Base-by-base conservation (phyloP, 495 filamentous ascomycete genomes). In the Talaromyces adpressus region DNA sequence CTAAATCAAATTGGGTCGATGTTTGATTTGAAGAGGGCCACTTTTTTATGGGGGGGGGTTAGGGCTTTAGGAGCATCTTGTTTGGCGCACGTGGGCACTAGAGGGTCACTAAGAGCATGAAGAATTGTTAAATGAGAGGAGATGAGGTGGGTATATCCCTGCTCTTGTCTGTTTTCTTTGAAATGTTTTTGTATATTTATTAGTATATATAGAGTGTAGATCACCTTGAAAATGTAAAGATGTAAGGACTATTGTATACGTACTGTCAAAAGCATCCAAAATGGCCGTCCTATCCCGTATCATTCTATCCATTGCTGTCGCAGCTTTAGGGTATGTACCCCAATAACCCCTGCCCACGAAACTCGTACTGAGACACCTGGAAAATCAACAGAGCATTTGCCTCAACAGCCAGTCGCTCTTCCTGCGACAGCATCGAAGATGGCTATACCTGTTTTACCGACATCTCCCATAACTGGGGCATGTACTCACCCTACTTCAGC, bases 401-500 rank as follows among this genome's bases (percentile, higher is more conserved):
- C 45, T 51, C 45, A 0, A n/a, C 45, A n/a, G 20, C 7, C 45
- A 22, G 45, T 5, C n/a, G 11, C 7, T 7, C 14, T 18, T 18
- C 53, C 18, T 57, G 53, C 27, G 23, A 57, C 23, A 57, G 22
- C 27, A 23, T 57, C 53, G 53, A 57, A 25, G n/a, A 27, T 16
- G 53, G 53, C 32, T 57, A 57, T 14, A 57, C 23, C 14, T 57
- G 53, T 14, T 57, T 57, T 11, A n/a, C 53, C 23, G 22, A 57
- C 27, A 23, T 57, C 23, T n/a, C 53, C 53, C 53, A n/a, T 1
- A 57, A 57, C 53, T 57, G 53, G 53, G 53, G 53, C 32, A 23
- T 30, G 27, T 57, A 57, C 27, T n/a, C 53, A 16, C 53, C 53
- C n/a, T 57, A 57, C 53, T 57, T 57, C 12, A 25, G 22, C 53